Evolutionary conservation across 176 grass and related monocot species (phyloP).

Genomic region (Microstegium vimineum): DNA sequence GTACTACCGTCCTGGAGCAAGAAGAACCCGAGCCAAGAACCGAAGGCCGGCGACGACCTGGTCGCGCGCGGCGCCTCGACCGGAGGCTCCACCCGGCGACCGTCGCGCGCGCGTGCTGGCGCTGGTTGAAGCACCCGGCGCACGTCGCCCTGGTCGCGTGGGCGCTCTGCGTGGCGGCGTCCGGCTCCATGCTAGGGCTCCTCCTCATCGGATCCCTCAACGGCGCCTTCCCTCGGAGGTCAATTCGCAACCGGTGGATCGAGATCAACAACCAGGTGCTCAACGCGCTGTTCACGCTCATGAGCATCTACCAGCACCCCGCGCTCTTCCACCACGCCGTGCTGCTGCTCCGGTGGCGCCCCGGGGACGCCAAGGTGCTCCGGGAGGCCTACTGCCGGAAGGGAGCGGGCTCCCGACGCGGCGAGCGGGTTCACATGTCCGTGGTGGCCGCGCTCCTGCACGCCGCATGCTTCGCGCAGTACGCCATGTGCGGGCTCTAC

Average conservation of each 20-base stretch:
- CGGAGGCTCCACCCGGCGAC: constrained; percentile 34
- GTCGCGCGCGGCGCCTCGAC: constrained; percentile 11
- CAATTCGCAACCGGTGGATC: constrained; percentile 44
- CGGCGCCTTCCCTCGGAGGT: constrained; percentile 31
- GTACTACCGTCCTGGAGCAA: not conserved
- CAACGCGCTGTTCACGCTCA: constrained; percentile 77
- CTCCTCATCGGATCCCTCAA: constrained; percentile 58
- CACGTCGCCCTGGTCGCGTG: constrained; percentile 59
- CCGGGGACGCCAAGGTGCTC: constrained; percentile 42
- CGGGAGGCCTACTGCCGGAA: constrained; percentile 63
- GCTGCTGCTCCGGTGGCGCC: constrained; percentile 42
- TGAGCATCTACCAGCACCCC: constrained; percentile 79
- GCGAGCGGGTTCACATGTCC: constrained; percentile 52
- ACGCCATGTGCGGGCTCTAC: constrained; percentile 58
- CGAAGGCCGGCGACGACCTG: no score
- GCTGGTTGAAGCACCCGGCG: constrained; percentile 58
- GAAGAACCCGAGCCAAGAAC: not conserved
- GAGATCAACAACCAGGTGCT: constrained; percentile 77
- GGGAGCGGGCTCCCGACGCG: not conserved
- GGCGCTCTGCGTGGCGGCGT: constrained; percentile 58
- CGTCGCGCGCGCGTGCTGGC: constrained; percentile 20
- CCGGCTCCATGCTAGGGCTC: constrained; percentile 46
- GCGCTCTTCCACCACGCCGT: constrained; percentile 49
- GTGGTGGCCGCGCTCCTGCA: constrained; percentile 54
- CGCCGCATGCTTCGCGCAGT: constrained; percentile 54